Conservation (phyloP, 352 stramenopile species). For the Phytopythium sindhum region DNA sequence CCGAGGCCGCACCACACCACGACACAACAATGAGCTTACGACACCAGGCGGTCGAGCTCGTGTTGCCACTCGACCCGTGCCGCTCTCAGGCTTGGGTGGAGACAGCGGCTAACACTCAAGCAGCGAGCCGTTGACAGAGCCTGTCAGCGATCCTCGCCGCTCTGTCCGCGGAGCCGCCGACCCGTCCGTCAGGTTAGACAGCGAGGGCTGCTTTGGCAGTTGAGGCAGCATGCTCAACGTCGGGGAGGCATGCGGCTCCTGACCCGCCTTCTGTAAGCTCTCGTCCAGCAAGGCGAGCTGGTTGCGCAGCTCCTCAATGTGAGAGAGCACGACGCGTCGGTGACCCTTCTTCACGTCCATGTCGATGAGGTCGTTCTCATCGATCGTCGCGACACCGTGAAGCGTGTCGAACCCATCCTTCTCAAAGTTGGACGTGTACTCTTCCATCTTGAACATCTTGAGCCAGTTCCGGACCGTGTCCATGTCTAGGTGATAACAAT, state of each 20-base stretch:
- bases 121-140: not conserved
- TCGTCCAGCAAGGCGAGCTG: conserved; percentile 69
- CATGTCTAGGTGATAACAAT: conserved; percentile 43
- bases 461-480: conserved; percentile 82
- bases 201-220: conserved; percentile 50
- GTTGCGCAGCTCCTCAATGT: conserved; percentile 81
- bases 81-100: not conserved
- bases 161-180: conserved; percentile 31
- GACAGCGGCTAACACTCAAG: conserved; percentile 1
- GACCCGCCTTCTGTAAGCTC: conserved; percentile 41
- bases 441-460: conserved; percentile 84
- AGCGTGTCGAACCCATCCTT: conserved; percentile 87
- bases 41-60: not conserved
- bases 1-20: conserved; percentile 1
- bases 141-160: conserved; percentile 46
- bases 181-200: conserved; percentile 26
- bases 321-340: conserved; percentile 75
- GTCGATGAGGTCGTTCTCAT: conserved; percentile 85
- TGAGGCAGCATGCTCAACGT: conserved; percentile 74
- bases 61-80: not conserved
- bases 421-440: conserved; percentile 87
- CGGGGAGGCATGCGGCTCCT: conserved; percentile 66
- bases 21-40: not conserved
- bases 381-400: conserved; percentile 78
- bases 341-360: conserved; percentile 89